phyloP scores from a whole-genome alignment of 2,329 filamentous ascomycete genomes.

The Shiraia bambusicola region DNA sequence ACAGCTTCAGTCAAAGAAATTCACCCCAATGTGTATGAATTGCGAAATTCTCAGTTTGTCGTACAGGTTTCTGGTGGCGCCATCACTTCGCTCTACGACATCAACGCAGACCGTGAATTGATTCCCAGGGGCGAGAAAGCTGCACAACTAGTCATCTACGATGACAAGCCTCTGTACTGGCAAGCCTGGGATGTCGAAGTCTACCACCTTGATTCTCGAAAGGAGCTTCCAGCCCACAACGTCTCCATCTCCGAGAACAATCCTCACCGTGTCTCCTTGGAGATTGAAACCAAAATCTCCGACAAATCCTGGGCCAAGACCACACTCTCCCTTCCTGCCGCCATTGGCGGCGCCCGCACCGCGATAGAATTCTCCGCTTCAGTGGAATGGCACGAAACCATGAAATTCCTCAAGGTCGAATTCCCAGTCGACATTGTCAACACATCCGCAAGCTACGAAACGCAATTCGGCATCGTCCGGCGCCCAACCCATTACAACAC shows the following conservation, averaged over 20 bases:
- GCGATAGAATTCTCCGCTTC: conserved; percentile 78
- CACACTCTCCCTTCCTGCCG: conserved; percentile 75
- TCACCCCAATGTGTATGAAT: conserved; percentile 66
- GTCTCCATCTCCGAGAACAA: conserved; percentile 72
- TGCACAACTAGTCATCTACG: conserved; percentile 91
- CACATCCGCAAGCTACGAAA: conserved; percentile 92
- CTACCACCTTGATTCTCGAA: conserved; percentile 84
- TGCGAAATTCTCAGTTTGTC: conserved; percentile 75
- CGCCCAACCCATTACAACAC: conserved; percentile 98
- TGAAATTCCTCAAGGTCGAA: conserved; percentile 98
- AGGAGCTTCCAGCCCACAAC: conserved; percentile 68
- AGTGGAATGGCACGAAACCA: conserved; percentile 95
- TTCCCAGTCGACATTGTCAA: conserved; percentile 92
- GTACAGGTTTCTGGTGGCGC: conserved; percentile 72
- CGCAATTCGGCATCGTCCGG: conserved; percentile 84
- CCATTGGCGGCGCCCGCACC: conserved; percentile 64
- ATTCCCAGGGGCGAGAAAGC: conserved; percentile 72
- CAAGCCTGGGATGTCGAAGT: conserved; percentile 98
- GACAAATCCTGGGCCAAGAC: conserved; percentile 83
- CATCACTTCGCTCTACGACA: conserved; percentile 83
- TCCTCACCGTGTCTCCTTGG: conserved; percentile 75
- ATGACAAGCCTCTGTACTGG: conserved; percentile 97
- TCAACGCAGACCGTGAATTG: conserved; percentile 71
- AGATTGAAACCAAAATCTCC: conserved; percentile 84
- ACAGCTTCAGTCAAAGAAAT: conserved; percentile 54